phyloP scores from a whole-genome alignment of 345 rosid species.

The Pistacia atlantica region DNA sequence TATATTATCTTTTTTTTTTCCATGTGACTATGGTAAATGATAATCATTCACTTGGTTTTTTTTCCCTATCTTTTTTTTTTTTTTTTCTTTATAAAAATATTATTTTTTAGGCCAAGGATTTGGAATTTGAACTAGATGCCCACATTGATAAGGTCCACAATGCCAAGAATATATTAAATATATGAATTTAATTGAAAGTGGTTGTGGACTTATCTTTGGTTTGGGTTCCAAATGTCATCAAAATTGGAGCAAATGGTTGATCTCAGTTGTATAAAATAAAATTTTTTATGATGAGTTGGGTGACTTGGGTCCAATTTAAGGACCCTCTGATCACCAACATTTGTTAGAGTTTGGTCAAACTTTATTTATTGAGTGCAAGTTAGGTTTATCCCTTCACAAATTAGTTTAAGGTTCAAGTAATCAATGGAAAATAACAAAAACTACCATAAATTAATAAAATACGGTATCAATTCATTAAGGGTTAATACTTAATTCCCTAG shows the following conservation, averaged over 20 bases:
- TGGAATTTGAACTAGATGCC: constrained; percentile 22
- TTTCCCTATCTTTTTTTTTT: background rate
- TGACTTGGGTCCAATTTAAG: background rate
- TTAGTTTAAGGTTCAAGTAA: no score
- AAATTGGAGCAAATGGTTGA: background rate
- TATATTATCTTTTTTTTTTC: constrained; percentile 25
- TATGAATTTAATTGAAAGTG: background rate
- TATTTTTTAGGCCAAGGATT: background rate
- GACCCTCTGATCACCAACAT: background rate
- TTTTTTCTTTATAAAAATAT: background rate
- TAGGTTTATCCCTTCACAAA: background rate
- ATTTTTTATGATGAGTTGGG: background rate
- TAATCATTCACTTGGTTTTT: constrained; percentile 6
- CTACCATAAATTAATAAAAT: no score
- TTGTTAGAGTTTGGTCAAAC: background rate
- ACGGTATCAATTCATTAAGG: no score
- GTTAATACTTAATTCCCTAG: no score
- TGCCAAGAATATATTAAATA: background rate
- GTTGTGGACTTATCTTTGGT: background rate
- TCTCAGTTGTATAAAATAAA: background rate
- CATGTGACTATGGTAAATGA: constrained; percentile 29
- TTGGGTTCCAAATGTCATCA: background rate
- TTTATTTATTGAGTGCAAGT: background rate
- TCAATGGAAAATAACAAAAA: background rate
- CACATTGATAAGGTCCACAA: background rate